Base-by-base conservation (phyloP, 2,329 filamentous ascomycete genomes). In the Beauveria rudraprayagi region DNA sequence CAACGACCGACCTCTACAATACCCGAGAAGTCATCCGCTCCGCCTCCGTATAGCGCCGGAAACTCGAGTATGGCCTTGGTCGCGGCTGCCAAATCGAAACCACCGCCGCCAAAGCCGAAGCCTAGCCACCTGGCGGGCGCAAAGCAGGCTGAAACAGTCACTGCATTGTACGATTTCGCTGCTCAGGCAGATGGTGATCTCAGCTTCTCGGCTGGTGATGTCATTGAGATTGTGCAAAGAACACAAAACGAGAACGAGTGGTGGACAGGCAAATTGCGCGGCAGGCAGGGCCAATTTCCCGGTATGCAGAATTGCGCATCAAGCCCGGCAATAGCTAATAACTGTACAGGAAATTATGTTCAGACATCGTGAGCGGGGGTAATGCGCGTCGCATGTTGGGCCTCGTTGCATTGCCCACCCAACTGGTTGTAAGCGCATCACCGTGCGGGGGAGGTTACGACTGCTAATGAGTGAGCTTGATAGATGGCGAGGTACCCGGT, bases 181-280 rank as follows among this genome's bases (percentile, higher is more conserved):
- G 94, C 94, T 6, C 92, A 97, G 72, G 92, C 93, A 1, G 92
- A 96, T 65, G 92, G 92, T 3, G 94, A 99, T 71, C 78, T 99
- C 64, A 96, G 90, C 69, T 99, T 99, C 77, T 83, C 83, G 19
- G 86, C 91, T 0, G 92, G 93, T 5, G 94, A 99, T 64, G 77
- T 89, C 5, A 97, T 99, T 69, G 92, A 97, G 73, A 92, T 99
- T 67, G 73, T 94, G 2, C 82, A 81, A 63, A 83, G 90, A 66
- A 96, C 91, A n/a, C 81, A 83, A 64, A 97, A 96, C 69, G 87
- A 91, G 56, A 97, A 99, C 67, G 94, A 99, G 75, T 99, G 94
- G 94, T 99, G 94, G 94, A 87, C 82, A 9, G 94, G 94, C 43
- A 90, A 85, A 71, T 71, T 96, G 59, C 81, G 88, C 62, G 91